Conservation (phyloP, 73 alveolate genomes). For the Tetrahymena thermophila region DNA sequence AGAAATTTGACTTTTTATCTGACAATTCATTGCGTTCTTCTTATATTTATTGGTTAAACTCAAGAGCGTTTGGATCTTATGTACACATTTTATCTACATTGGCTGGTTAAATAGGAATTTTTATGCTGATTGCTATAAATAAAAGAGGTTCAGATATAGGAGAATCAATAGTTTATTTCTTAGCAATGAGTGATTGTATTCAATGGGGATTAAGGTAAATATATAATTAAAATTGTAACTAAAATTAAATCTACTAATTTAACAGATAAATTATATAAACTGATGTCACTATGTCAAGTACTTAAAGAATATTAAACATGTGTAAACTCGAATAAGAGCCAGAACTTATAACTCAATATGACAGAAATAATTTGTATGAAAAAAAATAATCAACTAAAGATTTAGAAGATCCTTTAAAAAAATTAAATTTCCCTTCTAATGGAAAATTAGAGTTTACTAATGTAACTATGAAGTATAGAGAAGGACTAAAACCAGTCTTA, state of each 20-base stretch:
- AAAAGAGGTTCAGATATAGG: neutral
- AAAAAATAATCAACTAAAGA: too few relatives aligned
- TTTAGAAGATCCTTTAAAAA: too few relatives aligned
- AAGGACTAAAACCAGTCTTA: neutral
- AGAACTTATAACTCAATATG: neutral
- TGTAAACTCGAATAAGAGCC: neutral
- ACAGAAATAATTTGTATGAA: neutral
- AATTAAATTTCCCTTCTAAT: neutral
- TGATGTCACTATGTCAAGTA: neutral
- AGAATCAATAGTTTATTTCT: neutral
- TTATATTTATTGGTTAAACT: neutral
- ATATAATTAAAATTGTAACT: too few relatives aligned
- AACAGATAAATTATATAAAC: neutral
- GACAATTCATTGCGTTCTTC: neutral
- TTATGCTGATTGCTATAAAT: neutral
- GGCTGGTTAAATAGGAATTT: neutral
- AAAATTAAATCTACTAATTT: too few relatives aligned
- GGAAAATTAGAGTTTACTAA: constrained; percentile 13
- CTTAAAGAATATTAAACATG: neutral
- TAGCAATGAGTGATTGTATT: neutral
- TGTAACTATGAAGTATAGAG: constrained; percentile 9
- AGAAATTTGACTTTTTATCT: neutral
- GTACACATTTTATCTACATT: neutral
- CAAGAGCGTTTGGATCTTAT: neutral
- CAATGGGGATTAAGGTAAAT: neutral